Base-by-base conservation (phyloP, 202 grass and related monocot species). In the Cymbopogon flexuosus region DNA sequence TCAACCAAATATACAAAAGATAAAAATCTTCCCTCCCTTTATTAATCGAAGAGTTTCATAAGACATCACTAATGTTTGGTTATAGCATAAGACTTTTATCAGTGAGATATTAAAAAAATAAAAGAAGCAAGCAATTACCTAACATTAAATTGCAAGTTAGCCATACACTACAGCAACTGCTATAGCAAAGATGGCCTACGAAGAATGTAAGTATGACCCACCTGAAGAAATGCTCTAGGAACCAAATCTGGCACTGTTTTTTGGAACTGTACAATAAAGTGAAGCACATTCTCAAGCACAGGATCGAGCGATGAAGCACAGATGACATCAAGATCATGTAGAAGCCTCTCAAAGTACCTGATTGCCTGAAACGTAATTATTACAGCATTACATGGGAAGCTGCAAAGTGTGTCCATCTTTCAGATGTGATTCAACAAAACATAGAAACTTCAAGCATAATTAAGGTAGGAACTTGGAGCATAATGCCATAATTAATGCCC, bases 201-300 rank as follows among this genome's bases (percentile, higher is more conserved):
- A 79, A 79, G 78, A 49, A 72, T 33, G 2, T 29, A 52, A 77
- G 65, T 66, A 83, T 65, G 16, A 58, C 59, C 40, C 78, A 96
- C 92, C 92, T 96, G 96, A 21, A 99, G 88, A 93, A 93, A 89
- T 81, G 96, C 83, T 81, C 92, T 83, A 84, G 96, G 79, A 90
- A 99, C 87, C 76, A 98, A 90, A 90, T 94, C 92, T 68, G 96
- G 92, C 78, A 93, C 57, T 46, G 84, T 88, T 90, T 93, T 95
- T 85, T 99, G 96, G 67, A 99, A 99, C 45, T 88, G 82, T 34
- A 91, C 90, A 84, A 95, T 77, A 88, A 90, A 99, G 62, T 89
- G 87, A 80, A 99, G 87, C 52, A 88, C 76, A 65, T 88, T 87
- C 75, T 93, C 96, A 65, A 99, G 87, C 58, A 78, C 51, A 29